These are phyloP conservation scores for Magnaporthiopsis incrustans DNA, from an alignment of 2,329 filamentous ascomycete genomes.

Conservation along the genomic window DNA sequence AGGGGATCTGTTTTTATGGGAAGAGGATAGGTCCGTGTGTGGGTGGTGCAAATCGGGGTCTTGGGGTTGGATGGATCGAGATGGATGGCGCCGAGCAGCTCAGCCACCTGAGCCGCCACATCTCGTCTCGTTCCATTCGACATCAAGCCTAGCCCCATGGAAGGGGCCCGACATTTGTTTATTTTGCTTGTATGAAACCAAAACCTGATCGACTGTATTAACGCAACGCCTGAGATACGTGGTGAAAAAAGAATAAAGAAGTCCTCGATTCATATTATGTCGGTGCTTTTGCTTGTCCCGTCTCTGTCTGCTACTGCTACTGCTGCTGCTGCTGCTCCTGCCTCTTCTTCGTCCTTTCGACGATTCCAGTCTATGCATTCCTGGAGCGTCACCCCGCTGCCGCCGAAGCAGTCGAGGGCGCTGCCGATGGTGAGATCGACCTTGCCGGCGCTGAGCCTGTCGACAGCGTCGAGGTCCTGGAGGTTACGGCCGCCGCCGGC, in stretches of 20 bases:
- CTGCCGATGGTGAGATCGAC: constrained; percentile 95
- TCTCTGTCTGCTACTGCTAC: not conserved
- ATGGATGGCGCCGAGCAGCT: not conserved
- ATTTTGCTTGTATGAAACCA: constrained; percentile 2
- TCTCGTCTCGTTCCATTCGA: not conserved
- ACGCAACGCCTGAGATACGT: not conserved
- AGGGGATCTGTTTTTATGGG: not conserved
- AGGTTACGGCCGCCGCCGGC: constrained; percentile 84
- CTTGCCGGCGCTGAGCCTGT: constrained; percentile 66
- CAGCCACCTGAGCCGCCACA: no score
- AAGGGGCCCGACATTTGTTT: constrained; percentile 4
- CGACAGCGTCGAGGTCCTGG: constrained; percentile 75
- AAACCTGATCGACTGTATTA: not conserved
- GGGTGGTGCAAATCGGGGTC: not conserved
- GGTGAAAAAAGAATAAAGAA: not conserved
- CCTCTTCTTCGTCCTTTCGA: constrained; percentile 24
- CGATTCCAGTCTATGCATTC: constrained; percentile 87
- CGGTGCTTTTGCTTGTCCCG: not conserved
- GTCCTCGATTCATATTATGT: not conserved
- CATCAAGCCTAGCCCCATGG: not conserved
- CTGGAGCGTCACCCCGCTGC: constrained; percentile 74
- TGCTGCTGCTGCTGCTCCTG: no score
- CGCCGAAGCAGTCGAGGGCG: constrained; percentile 92
- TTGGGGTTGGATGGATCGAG: not conserved
- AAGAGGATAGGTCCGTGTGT: not conserved